Evolutionary conservation across 257 asterid genomes (phyloP), one percentile per base, ranked within the genome.

Genomic region (Gentiana macrophylla): DNA sequence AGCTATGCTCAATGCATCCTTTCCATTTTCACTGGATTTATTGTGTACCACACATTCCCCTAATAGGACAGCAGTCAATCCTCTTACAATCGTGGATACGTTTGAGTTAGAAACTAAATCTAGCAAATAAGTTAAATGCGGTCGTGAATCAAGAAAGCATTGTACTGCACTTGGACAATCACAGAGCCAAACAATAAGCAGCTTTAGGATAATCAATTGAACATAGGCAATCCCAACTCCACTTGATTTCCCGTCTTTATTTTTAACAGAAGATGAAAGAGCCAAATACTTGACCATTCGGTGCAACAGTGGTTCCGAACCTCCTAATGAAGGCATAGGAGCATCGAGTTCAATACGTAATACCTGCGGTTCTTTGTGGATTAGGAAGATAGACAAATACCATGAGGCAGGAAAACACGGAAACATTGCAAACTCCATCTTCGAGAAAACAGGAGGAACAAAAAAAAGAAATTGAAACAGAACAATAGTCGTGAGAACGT

Each of bases 271-370:
- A 51, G 95, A 84, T 57, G 97, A 80, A 61, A 91, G 86, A 3
- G 95, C 93, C 33, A 91, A 76, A 75, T 87, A 87, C 78, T 84
- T 87, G 78, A 87, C 84, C 88, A 87, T 77, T 44, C 93, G 90
- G 72, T 91, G 95, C 79, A 91, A 70, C 67, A 87, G 68, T 36
- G 95, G 95, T 77, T 91, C 98, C 32, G 90, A 73, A 43, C 88
- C 87, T 72, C 84, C 94, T 57, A 86, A 60, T 61, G 87, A 52
- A 36, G 80, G 80, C 32, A 61, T 60, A 43, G 92, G 86, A 13
- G 88, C 84, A 71, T 87, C 97, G 48, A 91, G 83, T 63, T 87
- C 83, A 64, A 91, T 79, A 70, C 72, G 64, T 53, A 84, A 82
- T 70, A 87, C 88, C 98, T 91, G 87, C 67, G 78, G n/a, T 36